Base-by-base conservation (phyloP, 1,284 basidiomycete species). In the Rugosomyces carneus region DNA sequence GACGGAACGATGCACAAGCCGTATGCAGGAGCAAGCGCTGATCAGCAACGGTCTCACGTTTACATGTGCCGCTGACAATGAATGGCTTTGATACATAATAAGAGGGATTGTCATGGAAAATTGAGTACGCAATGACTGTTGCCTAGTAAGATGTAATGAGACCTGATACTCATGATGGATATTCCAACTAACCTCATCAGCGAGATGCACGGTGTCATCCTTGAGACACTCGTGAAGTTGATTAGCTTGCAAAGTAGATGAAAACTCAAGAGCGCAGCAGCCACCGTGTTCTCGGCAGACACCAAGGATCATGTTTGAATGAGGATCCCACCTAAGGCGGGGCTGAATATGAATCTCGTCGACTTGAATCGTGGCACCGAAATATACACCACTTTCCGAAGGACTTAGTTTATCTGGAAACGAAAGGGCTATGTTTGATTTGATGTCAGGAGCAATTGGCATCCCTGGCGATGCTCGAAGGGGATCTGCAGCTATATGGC, bases 321-420 rank as follows among this genome's bases (percentile, higher is more conserved):
- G 29, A 3, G 50, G 53, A 44, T 57, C 58, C 57, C 51, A 59
- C 19, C 48, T 51, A n/a, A 60, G 32, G 13, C 53, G 36, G 42
- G 58, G 44, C 43, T 59, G 47, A 29, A 58, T 39, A 46, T 61
- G 57, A 20, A 57, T 24, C 43, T 60, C 52, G 31, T 60, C 48
- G 27, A 53, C 31, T 20, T 42, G 38, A 15, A 57, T 53, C 2
- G 47, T 47, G 32, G 54, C 52, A 6, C 54, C 51, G 11, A 44
- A 11, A n/a, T 15, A 40, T 47, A 36, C 35, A 40, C 47, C 3
- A 15, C 15, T 13, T 34, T 19, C 29, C 15, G 29, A 18, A 15
- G 37, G 18, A 5, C 13, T 9, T 16, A 37, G 37, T 5, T 37
- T 19, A 16, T 11, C 37, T 11, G n/a, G n/a, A 18, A 37, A 15